phyloP scores from a whole-genome alignment of 192 early-diverging fungal species.

The Paraglomus occultum region DNA sequence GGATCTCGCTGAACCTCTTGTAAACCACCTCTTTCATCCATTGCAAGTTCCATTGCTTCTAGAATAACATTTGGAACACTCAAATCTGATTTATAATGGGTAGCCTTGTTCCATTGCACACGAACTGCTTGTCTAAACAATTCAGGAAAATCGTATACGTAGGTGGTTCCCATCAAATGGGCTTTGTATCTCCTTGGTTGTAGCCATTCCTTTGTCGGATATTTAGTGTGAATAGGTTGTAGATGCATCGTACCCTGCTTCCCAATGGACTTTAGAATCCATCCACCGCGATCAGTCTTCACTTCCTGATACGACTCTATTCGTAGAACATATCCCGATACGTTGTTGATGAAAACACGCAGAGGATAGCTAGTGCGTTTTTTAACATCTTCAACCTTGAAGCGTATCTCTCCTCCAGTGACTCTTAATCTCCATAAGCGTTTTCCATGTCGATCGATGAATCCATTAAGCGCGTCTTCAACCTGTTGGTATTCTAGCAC shows the following conservation, averaged over 20 bases:
- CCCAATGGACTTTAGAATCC: constrained; percentile 84
- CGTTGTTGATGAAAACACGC: constrained; percentile 89
- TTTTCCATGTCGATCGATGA: constrained; percentile 92
- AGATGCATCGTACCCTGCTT: constrained; percentile 79
- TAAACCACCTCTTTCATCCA: constrained; percentile 78
- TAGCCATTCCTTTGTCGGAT: constrained; percentile 93
- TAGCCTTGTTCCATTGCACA: constrained; percentile 70
- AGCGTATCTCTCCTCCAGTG: constrained; percentile 95
- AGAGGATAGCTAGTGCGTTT: constrained; percentile 59
- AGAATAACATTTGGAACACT: constrained; percentile 65
- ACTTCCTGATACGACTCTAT: constrained; percentile 93
- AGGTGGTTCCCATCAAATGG: constrained; percentile 96
- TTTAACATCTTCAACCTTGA: constrained; percentile 78
- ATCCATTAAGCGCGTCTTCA: constrained; percentile 79
- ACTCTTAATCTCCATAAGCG: constrained; percentile 92
- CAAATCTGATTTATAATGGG: constrained; percentile 39
- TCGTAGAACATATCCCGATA: constrained; percentile 89
- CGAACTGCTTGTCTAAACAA: constrained; percentile 89
- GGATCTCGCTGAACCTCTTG: constrained; percentile 75
- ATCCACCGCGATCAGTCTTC: constrained; percentile 75
- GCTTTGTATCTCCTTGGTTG: constrained; percentile 98
- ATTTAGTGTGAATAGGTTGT: constrained; percentile 75
- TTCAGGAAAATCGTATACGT: constrained; percentile 98
- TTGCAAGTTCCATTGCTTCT: constrained; percentile 80
- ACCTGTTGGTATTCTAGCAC: constrained; percentile 82